phyloP scores from a whole-genome alignment of 176 grass and related monocot species.

The Oryza glaberrima region DNA sequence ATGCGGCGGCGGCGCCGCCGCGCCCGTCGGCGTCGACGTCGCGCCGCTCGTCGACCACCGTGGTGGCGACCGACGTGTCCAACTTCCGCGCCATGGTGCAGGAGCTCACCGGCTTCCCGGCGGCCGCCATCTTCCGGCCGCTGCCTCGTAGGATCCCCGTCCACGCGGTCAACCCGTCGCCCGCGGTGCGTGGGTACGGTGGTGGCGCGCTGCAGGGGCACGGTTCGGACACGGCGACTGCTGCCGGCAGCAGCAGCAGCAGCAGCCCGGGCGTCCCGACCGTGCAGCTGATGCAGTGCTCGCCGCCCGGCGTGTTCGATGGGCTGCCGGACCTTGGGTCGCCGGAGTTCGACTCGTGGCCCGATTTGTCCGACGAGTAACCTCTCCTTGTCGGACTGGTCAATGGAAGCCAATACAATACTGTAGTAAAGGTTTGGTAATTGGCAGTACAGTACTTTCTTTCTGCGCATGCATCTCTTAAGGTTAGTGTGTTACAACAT shows the following conservation, averaged over 20 bases:
- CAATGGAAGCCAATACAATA: not conserved
- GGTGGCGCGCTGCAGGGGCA: not conserved
- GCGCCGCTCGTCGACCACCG: slow-evolving; percentile 51
- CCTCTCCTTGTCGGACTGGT: not conserved
- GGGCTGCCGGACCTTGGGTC: slow-evolving; percentile 49
- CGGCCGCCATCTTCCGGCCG: slow-evolving; percentile 57
- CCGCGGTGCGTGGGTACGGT: slow-evolving; percentile 5
- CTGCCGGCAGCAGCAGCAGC: not conserved
- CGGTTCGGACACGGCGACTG: not conserved
- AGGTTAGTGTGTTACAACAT: not conserved
- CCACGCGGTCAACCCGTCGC: slow-evolving; percentile 16
- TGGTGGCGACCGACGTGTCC: slow-evolving; percentile 66
- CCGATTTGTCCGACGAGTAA: slow-evolving; percentile 37
- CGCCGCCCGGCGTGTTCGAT: slow-evolving; percentile 39
- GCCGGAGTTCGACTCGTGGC: slow-evolving; percentile 58
- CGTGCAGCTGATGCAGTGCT: slow-evolving; percentile 20
- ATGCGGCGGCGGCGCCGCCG: not conserved
- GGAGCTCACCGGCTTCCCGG: slow-evolving; percentile 91
- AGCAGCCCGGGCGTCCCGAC: not conserved
- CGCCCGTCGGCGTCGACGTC: slow-evolving; percentile 31
- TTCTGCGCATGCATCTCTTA: not conserved
- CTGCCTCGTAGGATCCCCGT: slow-evolving; percentile 41
- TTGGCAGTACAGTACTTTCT: not conserved
- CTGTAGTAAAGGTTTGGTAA: not conserved
- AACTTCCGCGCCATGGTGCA: slow-evolving; percentile 98